Percentiles rank a stretch among this genome's conserved stretches.
Evolutionary conservation across 2,329 filamentous ascomycete species (phyloP).

Genomic region (Tolypocladium cylindrosporum): DNA sequence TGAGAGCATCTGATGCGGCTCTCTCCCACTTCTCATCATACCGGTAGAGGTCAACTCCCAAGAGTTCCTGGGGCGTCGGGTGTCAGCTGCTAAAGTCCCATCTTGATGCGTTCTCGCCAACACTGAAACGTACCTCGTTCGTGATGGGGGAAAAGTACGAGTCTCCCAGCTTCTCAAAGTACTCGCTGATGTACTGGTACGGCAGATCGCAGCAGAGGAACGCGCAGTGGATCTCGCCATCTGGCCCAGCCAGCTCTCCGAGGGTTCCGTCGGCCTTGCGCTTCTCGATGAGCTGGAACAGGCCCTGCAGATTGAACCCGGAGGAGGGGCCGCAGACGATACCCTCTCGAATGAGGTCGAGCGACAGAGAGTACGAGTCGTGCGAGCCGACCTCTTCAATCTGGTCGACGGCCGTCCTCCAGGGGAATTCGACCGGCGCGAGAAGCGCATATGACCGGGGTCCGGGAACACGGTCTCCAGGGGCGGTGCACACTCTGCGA

Average conservation of each 20-base stretch:
- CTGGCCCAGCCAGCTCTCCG: slow-evolving; percentile 28
- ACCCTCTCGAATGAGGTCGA: slow-evolving; percentile 45
- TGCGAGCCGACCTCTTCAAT: slow-evolving; percentile 46
- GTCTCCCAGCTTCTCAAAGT: slow-evolving; percentile 44
- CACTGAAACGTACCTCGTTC: slow-evolving; percentile 23
- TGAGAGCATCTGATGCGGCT: slow-evolving; percentile 25
- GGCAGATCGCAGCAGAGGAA: slow-evolving; percentile 55
- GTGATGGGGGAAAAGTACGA: slow-evolving; percentile 38
- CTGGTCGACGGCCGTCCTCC: slow-evolving; percentile 42
- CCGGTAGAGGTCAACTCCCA: slow-evolving; percentile 36
- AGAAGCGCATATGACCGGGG: slow-evolving; percentile 43
- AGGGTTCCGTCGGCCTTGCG: slow-evolving; percentile 34
- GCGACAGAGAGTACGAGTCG: slow-evolving; percentile 41
- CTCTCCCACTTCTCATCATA: slow-evolving; percentile 45
- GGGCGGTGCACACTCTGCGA: slow-evolving; percentile 42
- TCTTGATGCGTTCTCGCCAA: neutral
- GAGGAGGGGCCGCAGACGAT: slow-evolving; percentile 52
- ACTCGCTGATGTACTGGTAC: slow-evolving; percentile 52
- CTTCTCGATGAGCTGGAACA: slow-evolving; percentile 39
- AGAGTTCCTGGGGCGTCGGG: slow-evolving; percentile 24
- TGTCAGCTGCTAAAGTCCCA: neutral
- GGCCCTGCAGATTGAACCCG: slow-evolving; percentile 45
- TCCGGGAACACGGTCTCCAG: slow-evolving; percentile 48
- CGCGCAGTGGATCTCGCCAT: slow-evolving; percentile 40
- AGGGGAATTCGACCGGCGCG: slow-evolving; percentile 44